These are phyloP conservation scores for Termitomyces heimii DNA, from an alignment of 768 basidiomycete genomes.

Conservation along the genomic window DNA sequence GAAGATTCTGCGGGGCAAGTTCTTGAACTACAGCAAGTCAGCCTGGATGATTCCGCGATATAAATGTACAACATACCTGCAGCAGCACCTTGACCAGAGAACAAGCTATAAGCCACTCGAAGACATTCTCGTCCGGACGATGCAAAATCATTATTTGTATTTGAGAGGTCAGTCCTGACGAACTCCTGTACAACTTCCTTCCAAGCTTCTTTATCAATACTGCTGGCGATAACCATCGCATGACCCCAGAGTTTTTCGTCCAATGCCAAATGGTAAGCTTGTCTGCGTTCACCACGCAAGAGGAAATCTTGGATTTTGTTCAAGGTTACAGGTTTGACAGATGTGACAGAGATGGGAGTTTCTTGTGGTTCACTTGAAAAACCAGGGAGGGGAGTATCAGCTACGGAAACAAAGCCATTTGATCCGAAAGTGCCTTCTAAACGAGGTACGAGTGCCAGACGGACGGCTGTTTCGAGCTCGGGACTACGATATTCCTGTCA, in stretches of 20 bases:
- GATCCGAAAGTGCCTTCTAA: constrained; percentile 26
- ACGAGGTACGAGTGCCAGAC: constrained; percentile 63
- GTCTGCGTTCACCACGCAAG: constrained; percentile 75
- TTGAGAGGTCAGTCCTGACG: constrained; percentile 63
- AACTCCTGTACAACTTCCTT: constrained; percentile 88
- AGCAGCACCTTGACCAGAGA: constrained; percentile 76
- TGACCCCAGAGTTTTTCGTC: constrained; percentile 93
- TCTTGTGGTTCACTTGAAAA: constrained; percentile 31
- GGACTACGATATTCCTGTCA: constrained; percentile 26
- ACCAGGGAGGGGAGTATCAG: constrained; percentile 24
- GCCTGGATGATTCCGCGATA: background rate
- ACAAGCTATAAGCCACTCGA: constrained; percentile 75
- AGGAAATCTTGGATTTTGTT: constrained; percentile 78
- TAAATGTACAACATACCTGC: constrained; percentile 45
- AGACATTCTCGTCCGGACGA: constrained; percentile 61
- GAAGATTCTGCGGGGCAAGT: constrained; percentile 51
- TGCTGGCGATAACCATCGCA: constrained; percentile 90
- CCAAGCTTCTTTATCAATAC: constrained; percentile 91
- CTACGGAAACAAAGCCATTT: constrained; percentile 23
- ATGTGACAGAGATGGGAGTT: constrained; percentile 49
- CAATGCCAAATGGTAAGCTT: constrained; percentile 84
- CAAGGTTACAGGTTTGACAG: constrained; percentile 56
- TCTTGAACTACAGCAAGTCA: constrained; percentile 55
- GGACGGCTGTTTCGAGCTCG: constrained; percentile 68
- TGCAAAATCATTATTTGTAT: constrained; percentile 13